Evolutionary conservation across 2,329 filamentous ascomycete species (phyloP), one percentile per base, ranked within the genome.

Genomic region (Aspergillus flavus): DNA sequence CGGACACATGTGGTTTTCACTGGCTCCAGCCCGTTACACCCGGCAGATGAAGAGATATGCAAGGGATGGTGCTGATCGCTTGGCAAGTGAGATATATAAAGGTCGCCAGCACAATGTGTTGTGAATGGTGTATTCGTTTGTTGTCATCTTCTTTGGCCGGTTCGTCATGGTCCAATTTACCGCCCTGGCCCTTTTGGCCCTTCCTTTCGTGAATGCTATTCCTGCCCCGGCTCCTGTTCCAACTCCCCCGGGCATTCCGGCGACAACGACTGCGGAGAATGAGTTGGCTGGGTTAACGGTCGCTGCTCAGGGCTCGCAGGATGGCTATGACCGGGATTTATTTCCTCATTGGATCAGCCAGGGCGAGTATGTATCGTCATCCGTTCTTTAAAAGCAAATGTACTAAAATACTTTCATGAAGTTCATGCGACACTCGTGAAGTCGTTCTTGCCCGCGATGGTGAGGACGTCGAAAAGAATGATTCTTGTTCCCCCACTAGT

Each of bases 401-500:
- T 14, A 1, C 9, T 46, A 39, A 23, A 16, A 12, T 4, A 5
- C 28, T 32, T 14, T 12, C n/a, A 11, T 9, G 11, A 32, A 90
- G 89, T 10, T 77, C 79, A 6, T 95, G 92, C 84, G 89, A 93
- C 79, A 91, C 91, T 23, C 83, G 86, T 59, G 91, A 94, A 73
- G 86, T 82, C 2, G 91, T 94, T 41, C 83, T 94, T 30, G 85
- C 88, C 78, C 89, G 92, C 45, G 91, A 95, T 74, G 92, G 91
- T 55, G 85, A 81, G 14, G 80, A 82, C 67, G 89, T 94, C 12
- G 79, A 83, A 6, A 82, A 84, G 41, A 82, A 85, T 75, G 80
- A 77, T 14, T 81, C 84, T 39, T 96, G 92, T 76, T 78, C 83
- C 1, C 77, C 90, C 0, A 88, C 84, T 0, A 87, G 85, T 3